Percentiles rank a stretch among this genome's conserved stretches.
Evolutionary conservation across 306 rosid genomes (phyloP).

Genomic region (Heteromeles arbutifolia): DNA sequence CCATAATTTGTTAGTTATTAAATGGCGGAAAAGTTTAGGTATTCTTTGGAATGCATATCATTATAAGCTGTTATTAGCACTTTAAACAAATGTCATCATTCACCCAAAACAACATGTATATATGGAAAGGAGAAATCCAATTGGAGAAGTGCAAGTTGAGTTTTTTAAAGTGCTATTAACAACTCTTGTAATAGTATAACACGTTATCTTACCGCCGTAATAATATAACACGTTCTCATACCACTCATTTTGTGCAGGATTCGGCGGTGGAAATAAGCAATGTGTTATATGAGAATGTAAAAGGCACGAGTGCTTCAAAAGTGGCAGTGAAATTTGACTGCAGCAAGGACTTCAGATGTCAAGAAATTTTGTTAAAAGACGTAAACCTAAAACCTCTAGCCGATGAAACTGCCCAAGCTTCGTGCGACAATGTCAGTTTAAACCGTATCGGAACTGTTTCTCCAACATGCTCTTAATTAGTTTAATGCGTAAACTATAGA

Average conservation of each 20-base stretch:
- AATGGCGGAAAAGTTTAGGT: background rate
- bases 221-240: background rate
- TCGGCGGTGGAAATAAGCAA: constrained; percentile 60
- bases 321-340: constrained; percentile 58
- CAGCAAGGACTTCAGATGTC: constrained; percentile 44
- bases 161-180: no score
- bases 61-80: no score
- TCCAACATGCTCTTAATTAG: constrained; percentile 37
- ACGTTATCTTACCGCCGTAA: no score
- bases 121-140: background rate
- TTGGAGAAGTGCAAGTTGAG: background rate
- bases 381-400: constrained; percentile 27
- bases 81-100: no score
- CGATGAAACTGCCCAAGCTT: constrained; percentile 22
- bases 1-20: background rate
- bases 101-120: background rate
- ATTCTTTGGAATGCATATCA: no score
- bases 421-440: constrained; percentile 41
- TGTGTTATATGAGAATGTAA: constrained; percentile 45
- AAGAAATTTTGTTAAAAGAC: constrained; percentile 32
- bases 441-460: constrained; percentile 26
- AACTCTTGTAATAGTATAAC: no score
- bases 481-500: background rate
- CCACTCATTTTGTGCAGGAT: constrained; percentile 7
- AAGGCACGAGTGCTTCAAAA: constrained; percentile 73